Percentiles rank a stretch among this genome's conserved stretches.
Conservation (phyloP, 805 yeast genomes). For the Sungouiella blattae region DNA sequence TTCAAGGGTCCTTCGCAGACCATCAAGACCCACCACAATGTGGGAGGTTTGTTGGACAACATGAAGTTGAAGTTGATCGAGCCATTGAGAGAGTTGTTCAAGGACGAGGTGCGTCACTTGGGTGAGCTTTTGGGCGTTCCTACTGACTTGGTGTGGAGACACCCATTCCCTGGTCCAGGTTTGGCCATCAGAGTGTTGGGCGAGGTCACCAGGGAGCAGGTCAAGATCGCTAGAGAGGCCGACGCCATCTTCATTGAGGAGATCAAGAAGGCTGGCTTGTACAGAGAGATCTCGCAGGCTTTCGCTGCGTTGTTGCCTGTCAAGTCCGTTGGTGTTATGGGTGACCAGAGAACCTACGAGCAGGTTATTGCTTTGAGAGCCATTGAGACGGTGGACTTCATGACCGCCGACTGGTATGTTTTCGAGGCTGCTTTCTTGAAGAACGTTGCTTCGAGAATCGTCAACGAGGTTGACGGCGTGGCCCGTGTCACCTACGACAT, state of each 20-base stretch:
- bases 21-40: constrained; percentile 98
- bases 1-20: constrained; percentile 99
- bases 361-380: constrained; percentile 99
- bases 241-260: constrained; percentile 95
- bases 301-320: constrained; percentile 97
- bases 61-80: constrained; percentile 98
- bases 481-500: constrained; percentile 98
- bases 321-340: constrained; percentile 99
- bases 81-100: constrained; percentile 97
- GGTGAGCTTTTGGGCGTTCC: constrained; percentile 96
- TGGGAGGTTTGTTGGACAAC: constrained; percentile 95
- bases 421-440: constrained; percentile 91
- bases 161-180: constrained; percentile 99
- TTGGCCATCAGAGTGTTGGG: constrained; percentile 97
- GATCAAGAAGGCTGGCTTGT: constrained; percentile 88
- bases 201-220: constrained; percentile 90
- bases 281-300: constrained; percentile 92
- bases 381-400: constrained; percentile 94
- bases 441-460: constrained; percentile 91
- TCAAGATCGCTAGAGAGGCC: constrained; percentile 95
- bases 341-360: constrained; percentile 98
- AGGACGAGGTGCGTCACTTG: constrained; percentile 96
- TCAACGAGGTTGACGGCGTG: constrained; percentile 97
- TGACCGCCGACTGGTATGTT: constrained; percentile 99
- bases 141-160: constrained; percentile 98